Evolutionary conservation across 257 asterid species (phyloP).

Genomic region (Nicotiana sylvestris): DNA sequence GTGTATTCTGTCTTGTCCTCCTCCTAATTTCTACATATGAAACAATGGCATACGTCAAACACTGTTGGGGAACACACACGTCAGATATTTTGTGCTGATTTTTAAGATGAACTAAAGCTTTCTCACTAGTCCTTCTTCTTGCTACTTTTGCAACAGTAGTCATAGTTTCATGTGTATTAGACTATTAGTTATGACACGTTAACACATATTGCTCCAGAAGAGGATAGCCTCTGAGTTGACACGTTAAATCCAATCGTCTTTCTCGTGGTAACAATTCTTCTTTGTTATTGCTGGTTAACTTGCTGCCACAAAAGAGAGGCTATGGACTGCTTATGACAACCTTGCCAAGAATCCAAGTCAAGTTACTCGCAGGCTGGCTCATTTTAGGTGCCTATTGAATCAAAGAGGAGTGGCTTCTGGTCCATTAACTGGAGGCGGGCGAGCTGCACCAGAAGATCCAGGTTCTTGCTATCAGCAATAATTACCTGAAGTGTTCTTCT

Average conservation of each 20-base stretch:
- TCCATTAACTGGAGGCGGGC: conserved; percentile 61
- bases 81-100: neutral
- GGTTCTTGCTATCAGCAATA: conserved; percentile 76
- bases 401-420: conserved; percentile 91
- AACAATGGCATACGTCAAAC: neutral
- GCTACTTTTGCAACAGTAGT: neutral
- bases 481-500: neutral
- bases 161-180: neutral
- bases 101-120: neutral
- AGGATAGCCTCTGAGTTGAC: neutral
- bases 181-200: neutral
- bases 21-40: neutral
- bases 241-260: neutral
- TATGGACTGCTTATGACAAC: conserved; percentile 63
- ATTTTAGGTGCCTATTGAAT: conserved; percentile 79
- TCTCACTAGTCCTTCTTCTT: neutral
- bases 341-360: conserved; percentile 55
- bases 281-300: neutral
- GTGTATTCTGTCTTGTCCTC: neutral
- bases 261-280: neutral
- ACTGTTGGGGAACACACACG: neutral
- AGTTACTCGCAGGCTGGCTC: conserved; percentile 45
- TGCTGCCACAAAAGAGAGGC: conserved; percentile 53
- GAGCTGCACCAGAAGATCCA: conserved; percentile 58
- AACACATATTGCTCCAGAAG: too few species aligned